These are phyloP conservation scores for Saccharomycopsis crataegensis DNA, from an alignment of 1,139 yeast species.

Conservation along the genomic window DNA sequence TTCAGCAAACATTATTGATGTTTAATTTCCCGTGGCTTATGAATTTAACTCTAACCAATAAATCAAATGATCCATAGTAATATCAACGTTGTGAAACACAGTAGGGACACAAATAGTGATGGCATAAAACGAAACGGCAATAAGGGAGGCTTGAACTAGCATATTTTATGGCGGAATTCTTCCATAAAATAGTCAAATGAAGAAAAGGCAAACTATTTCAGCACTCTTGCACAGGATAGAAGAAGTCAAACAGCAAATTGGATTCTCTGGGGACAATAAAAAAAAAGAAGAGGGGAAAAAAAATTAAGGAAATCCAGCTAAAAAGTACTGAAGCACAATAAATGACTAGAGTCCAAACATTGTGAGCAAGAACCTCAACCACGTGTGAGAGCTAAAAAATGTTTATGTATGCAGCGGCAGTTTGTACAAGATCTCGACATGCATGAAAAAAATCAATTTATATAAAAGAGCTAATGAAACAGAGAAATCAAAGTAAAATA, in stretches of 20 bases:
- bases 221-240: neutral
- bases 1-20: neutral
- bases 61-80: slow-evolving; percentile 19
- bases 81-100: slow-evolving; percentile 11
- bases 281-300: neutral
- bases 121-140: slow-evolving; percentile 1
- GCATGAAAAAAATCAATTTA: too few relatives aligned
- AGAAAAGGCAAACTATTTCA: neutral
- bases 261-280: neutral
- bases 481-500: too few relatives aligned
- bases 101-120: slow-evolving; percentile 6
- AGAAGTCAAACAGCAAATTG: neutral
- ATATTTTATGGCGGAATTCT: neutral
- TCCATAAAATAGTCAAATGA: neutral
- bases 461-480: too few relatives aligned
- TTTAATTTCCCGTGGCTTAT: neutral
- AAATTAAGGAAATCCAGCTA: neutral
- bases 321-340: neutral
- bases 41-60: slow-evolving; percentile 18
- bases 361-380: too few relatives aligned
- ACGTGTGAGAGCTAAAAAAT: too few relatives aligned
- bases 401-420: too few relatives aligned
- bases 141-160: slow-evolving; percentile 3
- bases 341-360: too few relatives aligned
- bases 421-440: too few relatives aligned